Base-by-base conservation (phyloP, 202 grass and related monocot genomes). In the Panicum virgatum region DNA sequence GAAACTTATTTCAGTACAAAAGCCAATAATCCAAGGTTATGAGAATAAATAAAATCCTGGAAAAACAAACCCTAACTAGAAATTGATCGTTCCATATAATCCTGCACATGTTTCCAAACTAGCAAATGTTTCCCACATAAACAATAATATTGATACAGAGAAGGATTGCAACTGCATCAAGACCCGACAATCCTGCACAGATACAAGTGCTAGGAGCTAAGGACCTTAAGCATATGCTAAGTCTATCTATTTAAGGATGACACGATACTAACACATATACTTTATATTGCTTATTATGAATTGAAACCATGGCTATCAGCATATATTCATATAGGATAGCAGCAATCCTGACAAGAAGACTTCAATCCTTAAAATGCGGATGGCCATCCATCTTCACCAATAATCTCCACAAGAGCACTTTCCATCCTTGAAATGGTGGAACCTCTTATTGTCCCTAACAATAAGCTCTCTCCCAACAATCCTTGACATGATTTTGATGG, bases 391-490 rank as follows among this genome's bases (percentile, higher is more conserved):
- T 69, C 56, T 83, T 99, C 85, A 99, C 96, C 93, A 99, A 66
- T 99, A 99, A 66, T 99, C 96, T n/a, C 92, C 92, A 74, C 96
- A 99, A 5, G 96, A 99, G 87, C 96, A 99, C 66, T 96, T 94
- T 1, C 96, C 96, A 48, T 94, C 93, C 83, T 99, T 92, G 83
- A 96, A 96, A 87, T 99, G 96, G 71, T 99, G 96, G 72, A 99
- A 99, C 62, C 93, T 85, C 77, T 99, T 99, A 66, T 99, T 99
- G 64, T 99, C 93, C 83, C 96, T 94, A 9, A 94, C 96, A 44
- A 96, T 99, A 57, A 99, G 93, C 78, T 99, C 96, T 26, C 96
- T 86, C 16, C 93, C 96, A 25, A 99, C 96, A 53, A 96, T 99
- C 82, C 91, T 96, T 13, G 96, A 99, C 93, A 96, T 99, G 66